Evolutionary conservation across 1,284 basidiomycete genomes (phyloP), one percentile per base, ranked within the genome.

Genomic region (Fomitopsis schrenkii): DNA sequence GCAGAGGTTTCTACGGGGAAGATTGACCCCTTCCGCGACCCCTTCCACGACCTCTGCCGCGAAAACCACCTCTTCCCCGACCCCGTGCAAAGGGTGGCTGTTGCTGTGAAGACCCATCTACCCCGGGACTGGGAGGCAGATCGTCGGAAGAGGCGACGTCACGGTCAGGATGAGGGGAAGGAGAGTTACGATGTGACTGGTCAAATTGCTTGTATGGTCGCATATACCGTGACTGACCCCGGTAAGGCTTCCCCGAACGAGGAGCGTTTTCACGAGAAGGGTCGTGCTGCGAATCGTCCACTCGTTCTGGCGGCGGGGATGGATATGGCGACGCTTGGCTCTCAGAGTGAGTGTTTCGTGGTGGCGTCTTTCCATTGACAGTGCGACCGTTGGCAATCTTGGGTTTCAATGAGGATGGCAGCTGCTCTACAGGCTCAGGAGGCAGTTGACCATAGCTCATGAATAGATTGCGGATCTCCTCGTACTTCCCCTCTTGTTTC

Each of bases 381-480:
- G 19, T 30, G 28, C 48, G 48, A n/a, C 28, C 28, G 12, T 50
- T 50, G 9, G 48, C 12, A 33, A 17, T 33, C 9, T 28, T 46
- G 9, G 22, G 26, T 26, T 46, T 26, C 9, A n/a, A 15, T 26
- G 22, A 22, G 36, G 19, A 5, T 46, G 45, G 45, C 22, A 14
- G 10, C 28, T 7, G 28, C 14, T 30, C 48, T 5, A 19, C 41
- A 40, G 61, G 57, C 15, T 58, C 30, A 17, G 61, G 33, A 33
- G 58, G 62, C 68, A 83, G 82, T 10, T 77, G 77, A 36, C 85
- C 84, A 66, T 77, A 86, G 41, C 74, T 78, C 72, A 78, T 79
- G 59, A 90, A 70, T 10, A 89, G 72, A 63, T 83, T 79, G 57
- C 78, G 67, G 61, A 88, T 81, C 65, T 88, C 85, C 36, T 78